Evolutionary conservation across 75 land plant genomes (phyloP).

Genomic region (Sequoiadendron giganteum): DNA sequence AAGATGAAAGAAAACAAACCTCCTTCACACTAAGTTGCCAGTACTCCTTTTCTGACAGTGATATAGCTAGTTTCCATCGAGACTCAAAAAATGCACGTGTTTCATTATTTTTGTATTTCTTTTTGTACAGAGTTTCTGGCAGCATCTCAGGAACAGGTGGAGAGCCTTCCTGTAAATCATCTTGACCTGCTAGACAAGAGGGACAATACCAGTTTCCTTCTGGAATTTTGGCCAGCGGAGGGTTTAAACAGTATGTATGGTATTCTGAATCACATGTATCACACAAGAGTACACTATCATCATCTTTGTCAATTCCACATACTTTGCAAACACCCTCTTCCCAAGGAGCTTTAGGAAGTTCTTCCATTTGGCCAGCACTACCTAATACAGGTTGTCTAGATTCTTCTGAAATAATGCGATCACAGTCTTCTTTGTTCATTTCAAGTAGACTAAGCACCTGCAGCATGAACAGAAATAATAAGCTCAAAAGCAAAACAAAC

Average conservation of each 20-base stretch:
- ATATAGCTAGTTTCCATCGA: constrained; percentile 34
- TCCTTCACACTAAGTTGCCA: constrained; percentile 68
- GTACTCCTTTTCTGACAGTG: constrained; percentile 72
- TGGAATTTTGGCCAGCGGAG: constrained; percentile 94
- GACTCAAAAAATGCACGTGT: constrained; percentile 34
- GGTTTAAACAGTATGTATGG: constrained; percentile 90
- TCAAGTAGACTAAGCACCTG: constrained; percentile 47
- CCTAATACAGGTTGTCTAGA: constrained; percentile 23
- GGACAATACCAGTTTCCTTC: constrained; percentile 99
- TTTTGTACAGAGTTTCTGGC: constrained; percentile 18
- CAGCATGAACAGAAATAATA: constrained; percentile 1
- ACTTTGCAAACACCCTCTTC: constrained; percentile 94
- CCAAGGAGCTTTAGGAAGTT: constrained; percentile 90
- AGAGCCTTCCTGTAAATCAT: constrained; percentile 15
- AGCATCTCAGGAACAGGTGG: neutral
- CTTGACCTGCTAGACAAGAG: constrained; percentile 63
- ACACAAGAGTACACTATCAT: constrained; percentile 87
- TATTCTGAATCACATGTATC: constrained; percentile 98
- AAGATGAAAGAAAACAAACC: constrained; percentile 35
- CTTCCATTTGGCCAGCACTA: constrained; percentile 24
- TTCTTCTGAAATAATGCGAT: constrained; percentile 18
- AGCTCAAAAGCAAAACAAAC: neutral
- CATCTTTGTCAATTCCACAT: constrained; percentile 94
- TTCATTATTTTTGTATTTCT: constrained; percentile 25
- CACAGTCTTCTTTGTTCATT: constrained; percentile 17